These are phyloP conservation scores for Stipa capillata DNA, from an alignment of 176 grass and related monocot species.

Conservation along the genomic window DNA sequence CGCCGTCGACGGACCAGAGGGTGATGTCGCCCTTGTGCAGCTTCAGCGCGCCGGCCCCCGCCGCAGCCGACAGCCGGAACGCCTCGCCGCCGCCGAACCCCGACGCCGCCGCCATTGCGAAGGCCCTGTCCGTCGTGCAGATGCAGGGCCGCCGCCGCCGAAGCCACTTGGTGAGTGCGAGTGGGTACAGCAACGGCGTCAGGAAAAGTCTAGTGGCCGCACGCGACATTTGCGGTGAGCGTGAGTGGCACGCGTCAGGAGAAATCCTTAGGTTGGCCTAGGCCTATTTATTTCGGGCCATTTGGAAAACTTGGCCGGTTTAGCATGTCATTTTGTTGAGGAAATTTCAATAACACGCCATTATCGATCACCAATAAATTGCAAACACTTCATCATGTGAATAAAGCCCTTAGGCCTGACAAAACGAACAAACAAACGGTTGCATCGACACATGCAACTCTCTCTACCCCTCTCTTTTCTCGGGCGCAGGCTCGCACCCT, in stretches of 20 bases:
- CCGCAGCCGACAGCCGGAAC: conserved; percentile 52
- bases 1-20: conserved; percentile 66
- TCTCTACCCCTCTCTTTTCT: background rate
- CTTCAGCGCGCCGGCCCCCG: conserved; percentile 47
- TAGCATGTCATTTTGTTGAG: background rate
- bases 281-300: background rate
- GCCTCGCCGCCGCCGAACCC: conserved; percentile 12
- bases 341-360: background rate
- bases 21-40: conserved; percentile 85
- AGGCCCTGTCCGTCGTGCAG: conserved; percentile 8
- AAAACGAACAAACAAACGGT: background rate
- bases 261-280: too few relatives aligned
- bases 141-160: background rate
- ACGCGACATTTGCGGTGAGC: conserved; percentile 7
- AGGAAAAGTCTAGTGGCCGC: conserved; percentile 25
- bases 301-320: background rate
- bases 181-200: conserved; percentile 23
- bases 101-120: conserved; percentile 39
- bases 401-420: background rate
- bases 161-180: background rate
- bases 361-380: background rate
- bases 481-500: background rate
- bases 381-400: background rate
- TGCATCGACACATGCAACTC: background rate
- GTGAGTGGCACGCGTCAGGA: background rate